Base-by-base conservation (phyloP, 805 yeast genomes). In the Saitoella complicata region DNA sequence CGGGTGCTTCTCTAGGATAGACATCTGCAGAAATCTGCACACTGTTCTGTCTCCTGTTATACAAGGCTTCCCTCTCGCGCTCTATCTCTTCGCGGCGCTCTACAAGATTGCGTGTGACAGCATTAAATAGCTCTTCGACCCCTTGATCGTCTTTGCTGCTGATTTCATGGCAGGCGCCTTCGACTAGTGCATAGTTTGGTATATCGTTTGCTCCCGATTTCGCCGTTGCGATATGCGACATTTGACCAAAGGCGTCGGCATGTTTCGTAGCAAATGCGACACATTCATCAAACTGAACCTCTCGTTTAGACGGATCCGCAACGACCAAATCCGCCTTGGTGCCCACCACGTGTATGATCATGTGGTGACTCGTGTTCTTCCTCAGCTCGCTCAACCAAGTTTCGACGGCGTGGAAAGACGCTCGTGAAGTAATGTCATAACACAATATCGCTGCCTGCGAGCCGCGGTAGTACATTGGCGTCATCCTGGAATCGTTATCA, bases 401-500 rank as follows among this genome's bases (percentile, higher is more conserved):
- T 43, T 59, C 60, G 60, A 59, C 55, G 32, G 63, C 63, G 30
- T 48, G 46, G 46, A 59, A 59, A 31, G 62, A 58, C 8, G 60
- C 58, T 41, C 50, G 54, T 30, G 61, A 56, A 6, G 63, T 59
- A 40, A 59, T 58, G 48, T 59, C 63, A 46, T 59, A 59, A 49
- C 63, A 59, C 32, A 59, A 51, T 33, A 59, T 59, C 36, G 63
- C 63, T 44, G 63, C 59, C n/a, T 55, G 53, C 9, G 63, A 63
- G 9, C 59, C 54, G 32, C 63, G 75, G 64, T 59, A 59, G 48
- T 59, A 59, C 58, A 59, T 59, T n/a, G 63, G 63, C 1, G 63
- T 87, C 66, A 86, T 86, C 38, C 21, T 21, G 21, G 21, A 21
- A 21, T 21, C 21, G 21, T 21, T 21, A 21, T 21, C 21, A 21